Evolutionary conservation across 2,329 filamentous ascomycete genomes (phyloP), one percentile per base, ranked within the genome.

Genomic region (Aspergillus uvarum): DNA sequence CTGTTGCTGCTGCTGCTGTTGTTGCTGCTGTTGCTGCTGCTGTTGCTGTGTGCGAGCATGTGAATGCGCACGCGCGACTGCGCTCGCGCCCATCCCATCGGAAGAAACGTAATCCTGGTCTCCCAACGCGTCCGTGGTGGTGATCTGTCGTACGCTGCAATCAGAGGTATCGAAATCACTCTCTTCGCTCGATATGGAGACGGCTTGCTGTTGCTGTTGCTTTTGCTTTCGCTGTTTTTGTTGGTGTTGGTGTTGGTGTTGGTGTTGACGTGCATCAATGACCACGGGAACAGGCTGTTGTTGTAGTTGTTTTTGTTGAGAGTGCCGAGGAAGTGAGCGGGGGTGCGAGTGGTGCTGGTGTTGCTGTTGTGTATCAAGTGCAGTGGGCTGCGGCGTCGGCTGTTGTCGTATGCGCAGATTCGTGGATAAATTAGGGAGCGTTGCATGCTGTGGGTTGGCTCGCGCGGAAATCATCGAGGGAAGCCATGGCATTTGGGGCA

Each of bases 401-500:
- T 62, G 59, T 31, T 64, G 63, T 47, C 51, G 55, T 44, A 68
- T 57, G 19, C 65, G 61, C 32, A 67, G 29, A 57, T 63, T 62
- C 29, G 67, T 61, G 44, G 67, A 67, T 26, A 67, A 58, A 19
- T 48, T 69, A 47, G 61, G 60, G 29, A 65, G 56, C 56, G 58
- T 63, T 48, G 53, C 63, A 57, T 61, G 63, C 22, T 59, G 59
- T 42, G 48, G n/a, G 11, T 54, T 47, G 24, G 58, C 42, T 44
- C 65, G 63, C 32, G 63, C 38, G 4, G 38, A 65, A 32, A 70
- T 63, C 61, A 68, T 66, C 1, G 67, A 68, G 3, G 68, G 64
- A 19, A 67, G 62, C 69, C 69, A 71, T 61, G 65, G 68, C 49
- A 70, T 54, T 56, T 68, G 67, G 1, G 68, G 61, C 58, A 70